These are phyloP conservation scores for Monosporozyma servazzii DNA, from an alignment of 805 yeast species.

Conservation along the genomic window DNA sequence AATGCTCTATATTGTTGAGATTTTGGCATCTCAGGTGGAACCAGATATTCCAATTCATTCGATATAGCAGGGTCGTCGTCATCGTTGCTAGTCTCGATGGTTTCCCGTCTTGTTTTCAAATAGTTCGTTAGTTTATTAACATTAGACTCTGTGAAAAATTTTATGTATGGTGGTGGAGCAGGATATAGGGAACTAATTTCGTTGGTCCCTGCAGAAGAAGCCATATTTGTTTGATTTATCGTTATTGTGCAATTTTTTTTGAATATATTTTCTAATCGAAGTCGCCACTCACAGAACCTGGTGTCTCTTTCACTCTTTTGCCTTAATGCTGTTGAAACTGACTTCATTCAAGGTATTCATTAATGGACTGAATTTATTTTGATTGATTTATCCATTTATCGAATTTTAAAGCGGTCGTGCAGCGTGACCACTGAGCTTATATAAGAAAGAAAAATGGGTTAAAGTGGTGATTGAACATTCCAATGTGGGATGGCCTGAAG, in stretches of 20 bases:
- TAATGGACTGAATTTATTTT: too few species aligned
- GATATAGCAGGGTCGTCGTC: conserved; percentile 2
- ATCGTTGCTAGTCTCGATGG: not conserved
- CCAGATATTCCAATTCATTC: conserved; percentile 39
- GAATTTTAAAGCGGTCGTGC: too few species aligned
- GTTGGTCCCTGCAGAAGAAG: conserved; percentile 7
- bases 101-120: conserved; percentile 11
- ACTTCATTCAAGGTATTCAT: too few species aligned
- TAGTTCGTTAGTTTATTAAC: conserved; percentile 34
- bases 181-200: conserved; percentile 72
- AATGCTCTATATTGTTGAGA: conserved; percentile 69
- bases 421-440: too few species aligned
- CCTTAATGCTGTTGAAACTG: too few species aligned
- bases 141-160: conserved; percentile 65
- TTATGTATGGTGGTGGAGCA: conserved; percentile 82
- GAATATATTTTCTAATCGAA: not conserved
- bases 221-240: too few species aligned
- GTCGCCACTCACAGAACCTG: too few species aligned
- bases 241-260: not conserved
- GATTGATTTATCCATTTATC: too few species aligned
- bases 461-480: too few species aligned
- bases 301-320: too few species aligned
- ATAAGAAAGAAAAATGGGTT: too few species aligned
- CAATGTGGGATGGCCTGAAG: too few species aligned
- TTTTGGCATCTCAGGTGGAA: conserved; percentile 59